Evolutionary conservation across 768 basidiomycete genomes (phyloP).

Genomic region (Mycena haematopus): DNA sequence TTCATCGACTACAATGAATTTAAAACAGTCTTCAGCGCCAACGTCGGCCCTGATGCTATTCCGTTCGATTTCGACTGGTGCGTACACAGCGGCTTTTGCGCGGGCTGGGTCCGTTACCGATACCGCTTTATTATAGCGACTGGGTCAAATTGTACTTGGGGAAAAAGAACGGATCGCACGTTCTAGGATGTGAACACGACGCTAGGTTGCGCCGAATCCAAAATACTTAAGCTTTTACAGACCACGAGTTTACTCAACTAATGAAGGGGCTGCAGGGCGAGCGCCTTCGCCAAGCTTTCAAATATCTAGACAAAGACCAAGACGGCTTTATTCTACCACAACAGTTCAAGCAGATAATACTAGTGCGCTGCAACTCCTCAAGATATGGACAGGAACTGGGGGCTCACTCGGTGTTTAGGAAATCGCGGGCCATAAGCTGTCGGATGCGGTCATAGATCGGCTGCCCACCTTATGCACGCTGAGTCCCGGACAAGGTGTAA

Average conservation of each 20-base stretch:
- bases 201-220: neutral
- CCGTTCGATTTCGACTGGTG: slow-evolving; percentile 96
- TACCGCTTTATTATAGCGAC: slow-evolving; percentile 54
- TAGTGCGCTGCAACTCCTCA: slow-evolving; percentile 58
- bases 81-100: slow-evolving; percentile 25
- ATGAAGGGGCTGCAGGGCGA: slow-evolving; percentile 99
- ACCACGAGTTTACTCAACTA: slow-evolving; percentile 96
- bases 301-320: slow-evolving; percentile 85
- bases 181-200: slow-evolving; percentile 78
- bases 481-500: slow-evolving; percentile 87
- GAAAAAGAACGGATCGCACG: slow-evolving; percentile 88
- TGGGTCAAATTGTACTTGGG: slow-evolving; percentile 98
- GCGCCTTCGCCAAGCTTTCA: slow-evolving; percentile 95
- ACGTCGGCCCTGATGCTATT: slow-evolving; percentile 78
- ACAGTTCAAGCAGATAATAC: slow-evolving; percentile 93
- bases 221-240: slow-evolving; percentile 44
- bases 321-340: slow-evolving; percentile 95
- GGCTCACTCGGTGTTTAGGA: slow-evolving; percentile 57
- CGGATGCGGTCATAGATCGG: slow-evolving; percentile 89
- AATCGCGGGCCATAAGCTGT: slow-evolving; percentile 96
- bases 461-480: slow-evolving; percentile 92
- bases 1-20: slow-evolving; percentile 94
- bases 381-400: neutral
- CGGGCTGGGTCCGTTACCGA: slow-evolving; percentile 1
- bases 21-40: slow-evolving; percentile 87